A percentile compares a stretch with the other conserved stretches of the same genome.
phyloP scores from a whole-genome alignment of 2,329 filamentous ascomycete species.

The Neoscytalidium dimidiatum region DNA sequence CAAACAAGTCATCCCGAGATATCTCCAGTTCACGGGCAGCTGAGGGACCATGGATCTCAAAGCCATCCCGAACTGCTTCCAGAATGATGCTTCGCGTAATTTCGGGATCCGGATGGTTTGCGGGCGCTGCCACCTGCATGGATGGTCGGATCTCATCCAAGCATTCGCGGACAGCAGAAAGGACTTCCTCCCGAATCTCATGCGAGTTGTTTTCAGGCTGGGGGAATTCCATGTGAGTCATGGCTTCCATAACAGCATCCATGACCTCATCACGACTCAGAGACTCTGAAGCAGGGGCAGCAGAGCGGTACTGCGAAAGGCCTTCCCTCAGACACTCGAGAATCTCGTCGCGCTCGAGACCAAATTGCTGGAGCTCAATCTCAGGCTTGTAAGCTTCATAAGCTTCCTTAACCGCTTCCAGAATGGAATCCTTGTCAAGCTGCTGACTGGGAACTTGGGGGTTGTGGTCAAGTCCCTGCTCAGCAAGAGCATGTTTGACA shows the following conservation, averaged over 20 bases:
- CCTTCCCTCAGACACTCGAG: conserved; percentile 84
- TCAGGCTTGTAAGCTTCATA: conserved; percentile 96
- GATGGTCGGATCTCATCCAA: conserved; percentile 74
- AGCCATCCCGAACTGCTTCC: conserved; percentile 60
- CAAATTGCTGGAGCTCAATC: conserved; percentile 86
- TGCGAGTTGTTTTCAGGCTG: conserved; percentile 67
- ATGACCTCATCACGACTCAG: conserved; percentile 84
- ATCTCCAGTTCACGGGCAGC: conserved; percentile 49
- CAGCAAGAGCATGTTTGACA: conserved; percentile 71
- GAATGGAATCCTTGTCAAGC: conserved; percentile 74
- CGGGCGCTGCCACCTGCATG: conserved; percentile 39
- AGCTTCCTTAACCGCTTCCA: conserved; percentile 83
- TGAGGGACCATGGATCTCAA: conserved; percentile 49
- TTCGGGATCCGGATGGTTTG: conserved; percentile 39
- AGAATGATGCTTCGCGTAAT: conserved; percentile 58
- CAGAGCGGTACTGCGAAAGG: conserved; percentile 70
- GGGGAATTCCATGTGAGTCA: conserved; percentile 79
- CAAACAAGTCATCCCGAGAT: conserved; percentile 55
- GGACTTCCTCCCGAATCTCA: conserved; percentile 79
- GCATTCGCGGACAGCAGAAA: conserved; percentile 81
- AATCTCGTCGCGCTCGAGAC: conserved; percentile 87
- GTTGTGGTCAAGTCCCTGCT: conserved; percentile 52
- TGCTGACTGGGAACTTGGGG: conserved; percentile 37
- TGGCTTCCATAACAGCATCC: conserved; percentile 78
- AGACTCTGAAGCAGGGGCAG: conserved; percentile 37